Conservation (phyloP, 176 grass and related monocot genomes). For the Oryza meridionalis region DNA sequence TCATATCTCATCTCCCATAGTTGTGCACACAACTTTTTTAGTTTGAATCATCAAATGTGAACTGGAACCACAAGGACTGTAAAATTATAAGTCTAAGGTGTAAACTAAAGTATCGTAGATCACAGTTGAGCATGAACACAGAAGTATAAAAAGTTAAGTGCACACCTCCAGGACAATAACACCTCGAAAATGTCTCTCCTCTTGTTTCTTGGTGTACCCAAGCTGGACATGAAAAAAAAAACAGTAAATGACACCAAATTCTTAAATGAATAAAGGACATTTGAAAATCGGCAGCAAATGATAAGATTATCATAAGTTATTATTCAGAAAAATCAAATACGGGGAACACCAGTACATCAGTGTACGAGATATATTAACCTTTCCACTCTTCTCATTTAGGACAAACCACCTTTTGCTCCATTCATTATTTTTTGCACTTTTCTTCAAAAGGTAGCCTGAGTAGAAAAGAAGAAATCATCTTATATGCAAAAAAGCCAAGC, state of each 20-base stretch:
- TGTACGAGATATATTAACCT: constrained; percentile 57
- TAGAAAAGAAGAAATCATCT: constrained; percentile 26
- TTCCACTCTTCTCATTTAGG: constrained; percentile 94
- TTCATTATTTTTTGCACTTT: constrained; percentile 94
- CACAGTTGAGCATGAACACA: constrained; percentile 21
- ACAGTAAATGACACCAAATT: constrained; percentile 34
- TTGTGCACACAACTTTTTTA: neutral
- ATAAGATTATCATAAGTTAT: constrained; percentile 16
- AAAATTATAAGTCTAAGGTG: neutral
- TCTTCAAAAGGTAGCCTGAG: constrained; percentile 86
- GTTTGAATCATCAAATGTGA: constrained; percentile 13
- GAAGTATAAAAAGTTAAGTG: constrained; percentile 20
- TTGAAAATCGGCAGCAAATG: constrained; percentile 4
- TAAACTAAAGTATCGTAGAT: constrained; percentile 9
- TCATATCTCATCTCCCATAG: neutral
- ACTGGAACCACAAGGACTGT: constrained; percentile 2
- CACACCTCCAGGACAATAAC: constrained; percentile 84
- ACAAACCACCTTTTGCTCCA: constrained; percentile 96
- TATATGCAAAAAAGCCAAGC: constrained; percentile 17
- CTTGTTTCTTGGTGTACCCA: constrained; percentile 97
- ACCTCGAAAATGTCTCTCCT: constrained; percentile 91
- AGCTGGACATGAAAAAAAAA: constrained; percentile 57
- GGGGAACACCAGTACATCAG: constrained; percentile 6
- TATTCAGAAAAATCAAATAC: constrained; percentile 24
- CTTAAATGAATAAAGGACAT: constrained; percentile 23